Conservation (phyloP, 164 flowering plant species). For the Magnolia changhungtana region DNA sequence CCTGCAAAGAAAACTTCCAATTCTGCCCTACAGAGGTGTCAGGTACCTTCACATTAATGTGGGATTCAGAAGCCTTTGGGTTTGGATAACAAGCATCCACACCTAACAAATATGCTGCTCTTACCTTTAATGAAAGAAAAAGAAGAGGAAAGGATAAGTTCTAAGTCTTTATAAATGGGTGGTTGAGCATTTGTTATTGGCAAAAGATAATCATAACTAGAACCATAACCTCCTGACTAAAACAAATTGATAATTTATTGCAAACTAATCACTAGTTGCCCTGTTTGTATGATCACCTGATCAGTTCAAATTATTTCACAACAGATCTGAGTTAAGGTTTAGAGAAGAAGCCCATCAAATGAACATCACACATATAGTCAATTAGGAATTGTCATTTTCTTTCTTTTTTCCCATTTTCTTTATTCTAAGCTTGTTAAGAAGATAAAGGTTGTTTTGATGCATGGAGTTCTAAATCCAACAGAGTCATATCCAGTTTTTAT, state of each 20-base stretch:
- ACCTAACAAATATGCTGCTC: background rate
- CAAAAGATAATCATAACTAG: background rate
- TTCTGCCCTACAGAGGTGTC: background rate
- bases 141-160: background rate
- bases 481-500: too few relatives aligned
- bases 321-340: background rate
- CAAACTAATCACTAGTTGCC: background rate
- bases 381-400: background rate
- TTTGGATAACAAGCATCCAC: slow-evolving; percentile 2
- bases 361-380: too few relatives aligned
- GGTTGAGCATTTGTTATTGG: background rate
- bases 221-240: background rate
- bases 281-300: background rate
- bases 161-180: background rate
- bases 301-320: too few relatives aligned
- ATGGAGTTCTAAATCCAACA: too few relatives aligned
- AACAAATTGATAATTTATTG: too few relatives aligned
- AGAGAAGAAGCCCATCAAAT: too few relatives aligned
- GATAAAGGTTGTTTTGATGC: background rate
- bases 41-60: background rate
- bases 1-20: slow-evolving; percentile 7
- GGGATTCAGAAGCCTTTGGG: background rate
- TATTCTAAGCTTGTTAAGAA: background rate
- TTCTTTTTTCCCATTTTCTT: background rate
- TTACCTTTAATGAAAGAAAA: background rate